Evolutionary conservation across 495 filamentous ascomycete genomes (phyloP).

Genomic region (Neurospora sp.): DNA sequence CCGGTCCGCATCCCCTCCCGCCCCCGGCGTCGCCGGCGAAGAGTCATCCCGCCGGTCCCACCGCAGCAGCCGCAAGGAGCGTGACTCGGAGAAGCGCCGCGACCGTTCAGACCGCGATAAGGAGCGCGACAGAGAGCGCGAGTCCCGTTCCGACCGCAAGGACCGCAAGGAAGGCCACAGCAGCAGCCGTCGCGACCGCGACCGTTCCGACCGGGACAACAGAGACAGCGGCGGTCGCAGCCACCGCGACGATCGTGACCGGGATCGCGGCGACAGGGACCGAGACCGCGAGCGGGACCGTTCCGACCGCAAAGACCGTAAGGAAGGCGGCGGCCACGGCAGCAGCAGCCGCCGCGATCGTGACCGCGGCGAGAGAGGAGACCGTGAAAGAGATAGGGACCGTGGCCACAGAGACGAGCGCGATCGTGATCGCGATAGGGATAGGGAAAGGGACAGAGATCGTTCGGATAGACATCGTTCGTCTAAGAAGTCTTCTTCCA

Average conservation of each 20-base stretch:
- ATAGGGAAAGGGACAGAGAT: slow-evolving; percentile 24
- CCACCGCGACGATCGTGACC: slow-evolving; percentile 38
- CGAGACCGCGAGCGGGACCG: slow-evolving; percentile 16
- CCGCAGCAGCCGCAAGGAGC: slow-evolving; percentile 39
- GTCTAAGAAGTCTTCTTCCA: slow-evolving; percentile 22
- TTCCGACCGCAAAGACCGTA: slow-evolving; percentile 21
- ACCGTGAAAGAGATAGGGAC: slow-evolving; percentile 35
- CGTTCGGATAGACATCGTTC: slow-evolving; percentile 28
- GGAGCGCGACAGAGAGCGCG: slow-evolving; percentile 25
- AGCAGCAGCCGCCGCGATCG: slow-evolving; percentile 28
- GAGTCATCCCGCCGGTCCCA: slow-evolving; percentile 35
- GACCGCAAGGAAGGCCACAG: slow-evolving; percentile 16
- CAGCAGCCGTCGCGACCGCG: slow-evolving; percentile 27
- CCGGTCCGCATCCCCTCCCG: slow-evolving; percentile 38
- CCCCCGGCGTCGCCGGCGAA: slow-evolving; percentile 22
- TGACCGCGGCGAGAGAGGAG: slow-evolving; percentile 37
- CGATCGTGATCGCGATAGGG: slow-evolving; percentile 31
- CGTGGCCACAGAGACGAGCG: slow-evolving; percentile 38
- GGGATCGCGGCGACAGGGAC: slow-evolving; percentile 31
- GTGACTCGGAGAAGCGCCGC: slow-evolving; percentile 30
- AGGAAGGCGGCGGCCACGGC: slow-evolving; percentile 19
- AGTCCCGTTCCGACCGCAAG: slow-evolving; percentile 28
- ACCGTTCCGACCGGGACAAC: slow-evolving; percentile 38
- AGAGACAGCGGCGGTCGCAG: slow-evolving; percentile 31
- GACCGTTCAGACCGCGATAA: slow-evolving; percentile 30